These are phyloP conservation scores for Apiotrichum gamsii DNA, from an alignment of 1,284 basidiomycete species.

Conservation along the genomic window DNA sequence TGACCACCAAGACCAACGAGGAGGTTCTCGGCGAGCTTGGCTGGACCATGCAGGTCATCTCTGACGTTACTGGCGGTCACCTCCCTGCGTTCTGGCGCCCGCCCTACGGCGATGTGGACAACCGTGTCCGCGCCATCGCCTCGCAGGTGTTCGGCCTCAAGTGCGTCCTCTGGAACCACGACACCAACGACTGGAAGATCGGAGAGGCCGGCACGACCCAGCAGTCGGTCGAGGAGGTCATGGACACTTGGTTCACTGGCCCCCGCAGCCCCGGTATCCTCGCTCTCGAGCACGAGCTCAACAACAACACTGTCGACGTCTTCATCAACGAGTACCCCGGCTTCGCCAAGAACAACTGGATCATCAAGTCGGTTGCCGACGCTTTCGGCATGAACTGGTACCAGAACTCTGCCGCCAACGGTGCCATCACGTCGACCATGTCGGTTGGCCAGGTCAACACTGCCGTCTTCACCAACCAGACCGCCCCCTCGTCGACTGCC, in stretches of 20 bases:
- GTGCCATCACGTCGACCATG: conserved; percentile 22
- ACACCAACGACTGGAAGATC: conserved; percentile 47
- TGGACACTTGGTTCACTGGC: conserved; percentile 26
- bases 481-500: background rate
- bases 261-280: conserved; percentile 33
- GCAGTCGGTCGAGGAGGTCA: conserved; percentile 19
- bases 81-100: conserved; percentile 47
- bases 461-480: conserved; percentile 1
- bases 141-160: conserved; percentile 46
- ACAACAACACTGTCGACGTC: conserved; percentile 29
- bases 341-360: conserved; percentile 36
- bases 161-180: conserved; percentile 45
- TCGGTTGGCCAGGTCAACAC: conserved; percentile 17
- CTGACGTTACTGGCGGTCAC: conserved; percentile 42
- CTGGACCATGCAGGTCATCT: conserved; percentile 48
- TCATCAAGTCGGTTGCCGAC: conserved; percentile 35
- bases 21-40: conserved; percentile 54
- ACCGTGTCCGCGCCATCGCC: conserved; percentile 53
- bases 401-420: conserved; percentile 35
- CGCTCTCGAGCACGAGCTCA: conserved; percentile 40
- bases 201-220: conserved; percentile 25
- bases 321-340: conserved; percentile 33
- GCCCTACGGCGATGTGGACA: conserved; percentile 50
- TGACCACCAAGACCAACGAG: conserved; percentile 52
- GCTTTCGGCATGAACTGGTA: conserved; percentile 39